Percentiles rank a stretch among this genome's conserved stretches.
Evolutionary conservation across 139 green algal species (phyloP).

Genomic region (Micractinium conductrix): DNA sequence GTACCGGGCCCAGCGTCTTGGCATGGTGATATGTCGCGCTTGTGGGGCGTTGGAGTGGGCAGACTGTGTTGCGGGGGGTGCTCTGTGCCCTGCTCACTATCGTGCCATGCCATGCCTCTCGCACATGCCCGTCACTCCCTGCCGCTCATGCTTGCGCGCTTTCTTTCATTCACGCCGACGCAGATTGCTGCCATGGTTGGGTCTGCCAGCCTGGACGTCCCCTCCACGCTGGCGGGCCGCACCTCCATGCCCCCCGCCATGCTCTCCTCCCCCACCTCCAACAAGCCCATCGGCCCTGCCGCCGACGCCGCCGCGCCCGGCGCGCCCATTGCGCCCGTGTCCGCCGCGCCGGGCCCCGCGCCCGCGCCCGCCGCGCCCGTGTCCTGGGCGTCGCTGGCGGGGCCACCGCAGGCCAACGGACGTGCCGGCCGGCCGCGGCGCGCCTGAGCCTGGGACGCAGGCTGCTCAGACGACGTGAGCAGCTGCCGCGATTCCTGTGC

Average conservation of each 20-base stretch:
- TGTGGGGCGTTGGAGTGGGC: not conserved
- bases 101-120: too few relatives aligned
- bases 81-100: too few relatives aligned
- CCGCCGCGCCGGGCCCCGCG: not conserved
- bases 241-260: constrained; percentile 24
- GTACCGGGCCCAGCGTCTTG: not conserved
- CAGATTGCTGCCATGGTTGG: constrained; percentile 41
- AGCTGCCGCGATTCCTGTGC: too few relatives aligned
- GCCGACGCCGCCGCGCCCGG: too few relatives aligned
- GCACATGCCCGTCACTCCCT: too few relatives aligned
- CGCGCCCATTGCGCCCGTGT: not conserved
- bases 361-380: not conserved
- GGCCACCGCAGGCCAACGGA: not conserved
- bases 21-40: not conserved
- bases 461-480: too few relatives aligned
- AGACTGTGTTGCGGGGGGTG: not conserved
- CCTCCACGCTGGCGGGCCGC: constrained; percentile 5
- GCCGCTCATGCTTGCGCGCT: not conserved
- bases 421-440: not conserved
- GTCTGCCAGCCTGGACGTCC: not conserved
- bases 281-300: constrained; percentile 15
- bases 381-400: not conserved
- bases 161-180: not conserved
- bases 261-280: constrained; percentile 4
- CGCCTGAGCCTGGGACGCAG: too few relatives aligned